Evolutionary conservation across 2,329 filamentous ascomycete species (phyloP), one percentile per base, ranked within the genome.

Genomic region (Ascocoryne sarcoides): DNA sequence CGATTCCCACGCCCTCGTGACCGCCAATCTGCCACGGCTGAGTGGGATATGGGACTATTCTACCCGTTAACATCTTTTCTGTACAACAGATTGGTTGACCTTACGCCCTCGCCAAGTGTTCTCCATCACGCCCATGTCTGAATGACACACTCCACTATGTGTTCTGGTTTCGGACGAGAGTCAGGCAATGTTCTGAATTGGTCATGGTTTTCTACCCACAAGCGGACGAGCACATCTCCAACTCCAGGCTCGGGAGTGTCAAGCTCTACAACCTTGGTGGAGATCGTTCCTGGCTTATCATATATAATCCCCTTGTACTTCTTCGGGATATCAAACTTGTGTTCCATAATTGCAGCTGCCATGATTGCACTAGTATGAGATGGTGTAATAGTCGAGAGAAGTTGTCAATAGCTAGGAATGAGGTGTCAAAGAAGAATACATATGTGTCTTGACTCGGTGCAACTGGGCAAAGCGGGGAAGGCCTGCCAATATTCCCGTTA

Each of bases 91-190:
- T 37, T 36, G 37, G 48, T 35, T 21, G 12, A 15, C 26, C 49
- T 50, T 50, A 55, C 50, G 53, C 55, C 47, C 45, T 23, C 50
- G 43, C 55, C 56, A 60, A 29, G 49, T 46, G 44, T 70, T 70
- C 16, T 64, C 66, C 69, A 73, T 74, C 32, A 78, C 61, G 35
- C 70, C 75, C 46, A 75, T 62, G 53, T 82, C 77, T 2, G 70
- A 76, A 56, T 82, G 77, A 60, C 77, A 82, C 33, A 82, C 76
- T 36, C 78, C 78, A 0, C 73, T 75, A 53, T 81, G 76, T 3
- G 77, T 74, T 28, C 70, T 71, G 42, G 18, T n/a, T 10, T 44
- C 31, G 42, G 36, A 16, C 7, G 4, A 4, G 8, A 3, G 15
- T 10, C 20, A 10, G 17, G 9, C 15, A 8, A 76, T 3, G 77